phyloP scores from a whole-genome alignment of 2,329 filamentous ascomycete species.

The Aspergillus pseudotamarii region DNA sequence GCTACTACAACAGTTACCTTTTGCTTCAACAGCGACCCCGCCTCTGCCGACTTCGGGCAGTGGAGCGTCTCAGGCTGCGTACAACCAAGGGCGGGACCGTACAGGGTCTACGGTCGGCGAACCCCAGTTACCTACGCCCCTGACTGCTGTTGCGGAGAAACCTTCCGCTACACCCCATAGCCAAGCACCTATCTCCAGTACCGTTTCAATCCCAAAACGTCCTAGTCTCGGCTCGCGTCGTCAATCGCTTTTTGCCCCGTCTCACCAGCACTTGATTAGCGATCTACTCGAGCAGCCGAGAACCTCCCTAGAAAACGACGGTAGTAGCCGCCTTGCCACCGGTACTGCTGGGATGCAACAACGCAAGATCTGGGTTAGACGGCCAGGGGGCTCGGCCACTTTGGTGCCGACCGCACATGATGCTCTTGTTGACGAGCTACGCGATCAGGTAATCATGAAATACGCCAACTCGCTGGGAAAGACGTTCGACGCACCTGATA shows the following conservation, averaged over 20 bases:
- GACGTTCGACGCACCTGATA: slow-evolving; percentile 87
- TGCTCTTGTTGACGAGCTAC: slow-evolving; percentile 90
- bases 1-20: slow-evolving; percentile 7
- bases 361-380: slow-evolving; percentile 92
- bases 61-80: slow-evolving; percentile 24
- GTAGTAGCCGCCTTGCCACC: slow-evolving; percentile 22
- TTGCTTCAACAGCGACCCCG: slow-evolving; percentile 21
- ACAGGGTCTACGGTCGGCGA: slow-evolving; percentile 19
- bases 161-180: slow-evolving; percentile 17
- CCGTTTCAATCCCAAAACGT: slow-evolving; percentile 30
- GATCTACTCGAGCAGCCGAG: slow-evolving; percentile 34
- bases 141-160: slow-evolving; percentile 33
- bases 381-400: slow-evolving; percentile 82
- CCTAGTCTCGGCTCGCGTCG: slow-evolving; percentile 39
- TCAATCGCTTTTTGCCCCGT: slow-evolving; percentile 44
- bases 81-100: slow-evolving; percentile 20
- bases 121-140: slow-evolving; percentile 27
- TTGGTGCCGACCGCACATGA: slow-evolving; percentile 83
- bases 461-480: slow-evolving; percentile 90
- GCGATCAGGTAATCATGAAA: slow-evolving; percentile 88
- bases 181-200: slow-evolving; percentile 10
- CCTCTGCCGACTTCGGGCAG: slow-evolving; percentile 25
- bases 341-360: slow-evolving; percentile 38
- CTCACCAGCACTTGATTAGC: slow-evolving; percentile 42
- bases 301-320: slow-evolving; percentile 25